Evolutionary conservation across 1,139 yeast genomes (phyloP).

Genomic region (Kurtzmaniella quercitrusa): DNA sequence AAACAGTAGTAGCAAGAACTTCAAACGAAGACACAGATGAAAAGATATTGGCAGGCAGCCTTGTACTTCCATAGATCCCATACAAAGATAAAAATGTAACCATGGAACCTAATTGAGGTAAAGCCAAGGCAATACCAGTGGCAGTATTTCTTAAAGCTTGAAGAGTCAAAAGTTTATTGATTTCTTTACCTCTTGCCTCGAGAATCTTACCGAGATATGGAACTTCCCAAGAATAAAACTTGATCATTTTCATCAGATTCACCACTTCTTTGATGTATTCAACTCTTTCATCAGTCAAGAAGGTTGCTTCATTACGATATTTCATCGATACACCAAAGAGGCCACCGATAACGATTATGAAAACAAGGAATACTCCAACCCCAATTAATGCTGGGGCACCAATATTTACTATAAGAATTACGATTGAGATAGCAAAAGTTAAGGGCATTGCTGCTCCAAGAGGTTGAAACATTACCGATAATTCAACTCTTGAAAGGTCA

Average conservation of each 20-base stretch:
- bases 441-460: conserved; percentile 55
- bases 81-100: conserved; percentile 12
- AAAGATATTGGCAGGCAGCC: conserved; percentile 14
- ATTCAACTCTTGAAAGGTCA: conserved; percentile 18
- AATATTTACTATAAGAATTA: conserved; percentile 56
- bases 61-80: conserved; percentile 8
- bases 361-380: conserved; percentile 40
- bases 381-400: conserved; percentile 71
- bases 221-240: conserved; percentile 41
- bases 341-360: conserved; percentile 9
- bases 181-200: conserved; percentile 9
- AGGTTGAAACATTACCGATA: conserved; percentile 44
- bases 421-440: conserved; percentile 51
- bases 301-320: conserved; percentile 25
- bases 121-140: conserved; percentile 10
- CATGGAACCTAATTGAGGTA: conserved; percentile 11
- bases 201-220: conserved; percentile 12
- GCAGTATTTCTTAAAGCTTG: conserved; percentile 11
- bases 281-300: conserved; percentile 52
- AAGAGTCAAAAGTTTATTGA: conserved; percentile 10
- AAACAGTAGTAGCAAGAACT: conserved; percentile 9
- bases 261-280: conserved; percentile 55
- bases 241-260: conserved; percentile 57
- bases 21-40: conserved; percentile 14
- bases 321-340: conserved; percentile 9